These are phyloP conservation scores for Boletus eberwhitei DNA, from an alignment of 768 basidiomycete genomes.

Conservation along the genomic window DNA sequence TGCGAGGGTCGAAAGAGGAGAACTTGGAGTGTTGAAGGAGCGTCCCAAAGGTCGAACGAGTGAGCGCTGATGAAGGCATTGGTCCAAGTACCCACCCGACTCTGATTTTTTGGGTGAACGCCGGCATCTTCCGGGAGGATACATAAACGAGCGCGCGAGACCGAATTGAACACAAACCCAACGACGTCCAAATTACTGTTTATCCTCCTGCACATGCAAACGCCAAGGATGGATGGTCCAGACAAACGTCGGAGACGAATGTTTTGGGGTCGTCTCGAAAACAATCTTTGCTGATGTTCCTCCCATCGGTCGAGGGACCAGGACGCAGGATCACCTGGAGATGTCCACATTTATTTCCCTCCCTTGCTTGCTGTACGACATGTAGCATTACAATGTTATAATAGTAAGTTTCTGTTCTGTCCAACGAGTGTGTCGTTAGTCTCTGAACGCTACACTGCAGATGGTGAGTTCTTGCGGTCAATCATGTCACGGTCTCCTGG, in stretches of 20 bases:
- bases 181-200: conserved; percentile 86
- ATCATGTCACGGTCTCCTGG: background rate
- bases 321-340: conserved; percentile 95
- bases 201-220: conserved; percentile 44
- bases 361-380: background rate
- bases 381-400: background rate
- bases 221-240: conserved; percentile 73
- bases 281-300: conserved; percentile 89
- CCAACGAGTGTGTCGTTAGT: background rate
- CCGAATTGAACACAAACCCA: conserved; percentile 21
- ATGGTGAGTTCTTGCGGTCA: background rate
- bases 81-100: background rate
- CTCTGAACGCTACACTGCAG: conserved; percentile 4
- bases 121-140: conserved; percentile 26
- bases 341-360: conserved; percentile 43
- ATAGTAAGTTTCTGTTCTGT: conserved; percentile 9
- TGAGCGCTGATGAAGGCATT: conserved; percentile 26
- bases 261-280: conserved; percentile 60
- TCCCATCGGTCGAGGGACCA: conserved; percentile 87
- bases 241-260: conserved; percentile 81
- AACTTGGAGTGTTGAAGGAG: conserved; percentile 83
- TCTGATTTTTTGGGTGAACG: background rate
- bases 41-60: conserved; percentile 68
- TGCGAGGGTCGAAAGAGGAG: conserved; percentile 70
- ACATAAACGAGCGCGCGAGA: conserved; percentile 28